phyloP scores from a whole-genome alignment of 352 stramenopile genomes.

The Globisporangium abappressorium region DNA sequence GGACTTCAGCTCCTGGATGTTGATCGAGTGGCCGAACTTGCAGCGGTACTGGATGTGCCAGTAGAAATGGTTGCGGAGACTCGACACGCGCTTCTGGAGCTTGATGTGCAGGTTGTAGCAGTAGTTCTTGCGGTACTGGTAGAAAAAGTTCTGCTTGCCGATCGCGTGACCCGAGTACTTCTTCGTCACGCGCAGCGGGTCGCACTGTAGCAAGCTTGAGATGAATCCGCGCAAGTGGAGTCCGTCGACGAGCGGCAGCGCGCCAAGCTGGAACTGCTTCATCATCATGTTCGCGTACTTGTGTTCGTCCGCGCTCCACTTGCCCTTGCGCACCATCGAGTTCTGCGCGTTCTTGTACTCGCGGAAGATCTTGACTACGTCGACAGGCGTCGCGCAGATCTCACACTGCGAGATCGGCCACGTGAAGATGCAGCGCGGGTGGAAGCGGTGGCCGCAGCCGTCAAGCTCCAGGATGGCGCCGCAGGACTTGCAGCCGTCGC shows the following conservation, averaged over 20 bases:
- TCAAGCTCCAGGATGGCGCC: conserved; percentile 65
- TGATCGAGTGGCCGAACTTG: conserved; percentile 52
- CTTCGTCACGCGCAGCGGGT: conserved; percentile 80
- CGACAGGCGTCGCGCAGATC: conserved; percentile 45
- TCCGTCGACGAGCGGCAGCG: conserved; percentile 58
- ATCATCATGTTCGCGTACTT: conserved; percentile 83
- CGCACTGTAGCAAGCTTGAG: conserved; percentile 72
- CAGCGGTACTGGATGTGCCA: conserved; percentile 79
- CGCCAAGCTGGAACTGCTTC: conserved; percentile 77
- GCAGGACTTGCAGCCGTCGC: conserved; percentile 68
- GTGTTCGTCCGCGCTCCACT: conserved; percentile 73
- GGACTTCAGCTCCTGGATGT: conserved; percentile 66
- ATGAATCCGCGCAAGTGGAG: conserved; percentile 76
- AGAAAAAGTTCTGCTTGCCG: conserved; percentile 79
- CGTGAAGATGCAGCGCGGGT: conserved; percentile 70
- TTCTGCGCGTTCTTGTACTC: conserved; percentile 37
- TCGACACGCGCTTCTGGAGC: conserved; percentile 76
- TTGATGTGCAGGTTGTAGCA: conserved; percentile 80
- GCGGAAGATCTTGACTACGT: conserved; percentile 48
- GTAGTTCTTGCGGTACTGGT: conserved; percentile 54
- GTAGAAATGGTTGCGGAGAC: conserved; percentile 78
- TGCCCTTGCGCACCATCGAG: conserved; percentile 60
- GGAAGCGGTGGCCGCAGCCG: conserved; percentile 72
- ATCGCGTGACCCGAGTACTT: conserved; percentile 74
- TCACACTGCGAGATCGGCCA: conserved; percentile 68